These are phyloP conservation scores for Wickerhamiella qilinensis DNA, from an alignment of 805 yeast species.

Conservation along the genomic window DNA sequence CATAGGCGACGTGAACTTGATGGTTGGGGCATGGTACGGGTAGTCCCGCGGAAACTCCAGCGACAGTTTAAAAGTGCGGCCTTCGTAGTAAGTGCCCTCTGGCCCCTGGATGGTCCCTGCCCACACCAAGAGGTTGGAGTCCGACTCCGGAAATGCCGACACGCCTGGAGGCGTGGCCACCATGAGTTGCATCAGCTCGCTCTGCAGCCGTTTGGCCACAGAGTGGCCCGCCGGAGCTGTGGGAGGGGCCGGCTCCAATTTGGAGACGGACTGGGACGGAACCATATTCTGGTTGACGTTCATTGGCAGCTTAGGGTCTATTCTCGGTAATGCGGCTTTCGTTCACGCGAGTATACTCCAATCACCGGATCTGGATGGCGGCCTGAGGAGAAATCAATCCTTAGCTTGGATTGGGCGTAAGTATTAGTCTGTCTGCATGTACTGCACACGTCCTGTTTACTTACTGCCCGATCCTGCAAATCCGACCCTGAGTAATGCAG, in stretches of 20 bases:
- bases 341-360: no score
- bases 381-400: no score
- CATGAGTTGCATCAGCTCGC: slow-evolving; percentile 37
- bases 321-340: no score
- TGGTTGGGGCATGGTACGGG: slow-evolving; percentile 42
- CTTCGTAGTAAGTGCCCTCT: slow-evolving; percentile 38
- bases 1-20: slow-evolving; percentile 41
- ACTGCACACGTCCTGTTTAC: no score
- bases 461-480: no score
- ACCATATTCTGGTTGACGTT: slow-evolving; percentile 6
- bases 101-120: slow-evolving; percentile 45
- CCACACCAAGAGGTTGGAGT: slow-evolving; percentile 38
- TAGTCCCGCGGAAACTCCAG: slow-evolving; percentile 38
- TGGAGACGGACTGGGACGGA: not conserved
- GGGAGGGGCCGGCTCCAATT: slow-evolving; percentile 3
- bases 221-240: slow-evolving; percentile 27
- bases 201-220: slow-evolving; percentile 34
- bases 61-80: slow-evolving; percentile 33
- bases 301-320: no score
- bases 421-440: no score
- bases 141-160: slow-evolving; percentile 38
- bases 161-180: slow-evolving; percentile 35
- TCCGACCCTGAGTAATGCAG: no score
- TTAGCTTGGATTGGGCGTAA: no score
- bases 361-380: no score